Base-by-base conservation (phyloP, 495 filamentous ascomycete species). In the Neurospora cerealis region DNA sequence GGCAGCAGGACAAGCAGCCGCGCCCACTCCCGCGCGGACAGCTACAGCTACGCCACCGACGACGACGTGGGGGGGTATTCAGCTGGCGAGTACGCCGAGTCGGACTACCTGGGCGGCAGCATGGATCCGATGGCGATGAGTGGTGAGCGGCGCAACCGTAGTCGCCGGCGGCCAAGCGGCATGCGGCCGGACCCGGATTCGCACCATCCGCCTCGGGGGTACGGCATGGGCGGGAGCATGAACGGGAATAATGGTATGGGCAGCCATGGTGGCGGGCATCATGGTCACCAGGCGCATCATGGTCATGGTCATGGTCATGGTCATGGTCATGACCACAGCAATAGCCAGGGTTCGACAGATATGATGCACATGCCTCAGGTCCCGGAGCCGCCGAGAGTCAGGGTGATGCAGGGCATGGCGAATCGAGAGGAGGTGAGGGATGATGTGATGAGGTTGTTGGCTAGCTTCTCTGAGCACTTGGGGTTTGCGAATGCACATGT, bases 381-480 rank as follows among this genome's bases (percentile, higher is more conserved):
- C 0, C 82, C 85, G 1, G 80, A 79, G 13, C 83, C 83, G 28
- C 86, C 88, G 62, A 82, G 84, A 41, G 75, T 80, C 24, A 84
- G 82, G n/a, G 86, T 87, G 39, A 80, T 91, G 77, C 82, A 84
- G 71, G 87, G 87, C 13, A 78, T 85, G 40, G 87, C 86, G 13
- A 84, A 83, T 11, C 77, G 81, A 1, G 82, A 83, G 17, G 82
- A 89, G 72, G 81, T 90, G 75, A 76, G 81, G n/a, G 83, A 85
- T 7, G 89, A 91, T 81, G 77, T 90, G 71, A 82, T 84, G 71
- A 78, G 88, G 6, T 77, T 89, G 48, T 76, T 90, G 39, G 85
- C 81, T 8, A 86, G 82, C 60, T 80, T 89, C 11, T 79, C 81
- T 28, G 83, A 86, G 19, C 85, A 87, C 70, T 77, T 88, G 6